phyloP scores from a whole-genome alignment of 1,139 yeast genomes.

The Candida albicans region DNA sequence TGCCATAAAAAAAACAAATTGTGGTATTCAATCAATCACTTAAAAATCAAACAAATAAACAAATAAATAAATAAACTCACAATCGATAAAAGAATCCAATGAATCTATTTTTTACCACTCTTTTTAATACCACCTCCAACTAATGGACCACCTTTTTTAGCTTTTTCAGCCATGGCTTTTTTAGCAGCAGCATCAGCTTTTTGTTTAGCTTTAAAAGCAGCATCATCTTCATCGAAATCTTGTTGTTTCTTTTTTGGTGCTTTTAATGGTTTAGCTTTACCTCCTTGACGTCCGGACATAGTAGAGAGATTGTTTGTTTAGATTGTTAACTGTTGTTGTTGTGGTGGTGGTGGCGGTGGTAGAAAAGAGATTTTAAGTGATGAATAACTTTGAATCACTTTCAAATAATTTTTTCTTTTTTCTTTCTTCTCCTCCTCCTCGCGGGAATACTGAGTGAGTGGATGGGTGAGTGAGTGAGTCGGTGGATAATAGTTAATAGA shows the following conservation, averaged over 20 bases:
- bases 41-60: too few species aligned
- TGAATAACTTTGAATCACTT: too few species aligned
- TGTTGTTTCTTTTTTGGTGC: constrained; percentile 73
- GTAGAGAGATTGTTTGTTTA: too few species aligned
- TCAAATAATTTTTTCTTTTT: not conserved
- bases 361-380: not conserved
- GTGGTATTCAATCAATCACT: too few species aligned
- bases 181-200: constrained; percentile 92
- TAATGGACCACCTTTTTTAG: constrained; percentile 86
- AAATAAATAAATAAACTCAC: too few species aligned
- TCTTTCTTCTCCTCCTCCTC: too few species aligned
- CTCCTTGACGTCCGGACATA: constrained; percentile 81
- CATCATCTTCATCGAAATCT: constrained; percentile 80
- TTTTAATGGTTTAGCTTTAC: constrained; percentile 67
- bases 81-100: too few species aligned
- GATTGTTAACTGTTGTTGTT: not conserved
- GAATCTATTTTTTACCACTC: constrained; percentile 60
- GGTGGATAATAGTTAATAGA: too few species aligned
- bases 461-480: too few species aligned
- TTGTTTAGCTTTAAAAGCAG: constrained; percentile 90
- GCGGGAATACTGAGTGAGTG: too few species aligned
- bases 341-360: not conserved
- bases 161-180: constrained; percentile 86
- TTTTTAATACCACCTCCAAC: constrained; percentile 95
- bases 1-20: too few species aligned